Evolutionary conservation across 768 basidiomycete species (phyloP).

Genomic region (Hysterangium stoloniferum): DNA sequence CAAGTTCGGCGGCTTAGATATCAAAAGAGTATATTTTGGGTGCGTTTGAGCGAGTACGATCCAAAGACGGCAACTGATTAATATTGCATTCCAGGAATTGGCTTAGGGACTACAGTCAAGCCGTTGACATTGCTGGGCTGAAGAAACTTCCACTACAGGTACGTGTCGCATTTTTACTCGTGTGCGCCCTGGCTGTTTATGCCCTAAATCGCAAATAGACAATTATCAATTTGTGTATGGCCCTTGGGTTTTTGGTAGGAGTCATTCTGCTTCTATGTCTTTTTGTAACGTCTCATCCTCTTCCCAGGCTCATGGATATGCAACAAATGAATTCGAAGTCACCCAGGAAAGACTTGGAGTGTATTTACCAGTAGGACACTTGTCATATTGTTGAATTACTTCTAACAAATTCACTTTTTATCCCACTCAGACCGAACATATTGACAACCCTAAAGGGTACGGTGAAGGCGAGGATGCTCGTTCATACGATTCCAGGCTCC

Average conservation of each 20-base stretch:
- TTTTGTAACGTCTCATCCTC: neutral
- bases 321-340: constrained; percentile 80
- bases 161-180: constrained; percentile 14
- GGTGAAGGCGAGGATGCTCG: constrained; percentile 79
- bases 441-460: constrained; percentile 90
- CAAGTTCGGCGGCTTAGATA: constrained; percentile 74
- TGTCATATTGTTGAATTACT: neutral
- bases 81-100: constrained; percentile 48
- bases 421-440: constrained; percentile 60
- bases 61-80: neutral
- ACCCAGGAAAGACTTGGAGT: constrained; percentile 74
- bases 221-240: constrained; percentile 84
- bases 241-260: constrained; percentile 77
- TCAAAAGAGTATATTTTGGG: constrained; percentile 82
- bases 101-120: constrained; percentile 79
- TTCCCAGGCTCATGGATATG: constrained; percentile 66
- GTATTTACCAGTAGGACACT: constrained; percentile 71
- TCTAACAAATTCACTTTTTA: neutral
- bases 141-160: constrained; percentile 68
- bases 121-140: constrained; percentile 74
- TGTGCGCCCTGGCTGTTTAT: neutral
- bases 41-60: constrained; percentile 24
- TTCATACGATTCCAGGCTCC: constrained; percentile 64
- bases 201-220: constrained; percentile 39
- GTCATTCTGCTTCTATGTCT: neutral